phyloP scores from a whole-genome alignment of 257 asterid genomes.

The Vinca minor region DNA sequence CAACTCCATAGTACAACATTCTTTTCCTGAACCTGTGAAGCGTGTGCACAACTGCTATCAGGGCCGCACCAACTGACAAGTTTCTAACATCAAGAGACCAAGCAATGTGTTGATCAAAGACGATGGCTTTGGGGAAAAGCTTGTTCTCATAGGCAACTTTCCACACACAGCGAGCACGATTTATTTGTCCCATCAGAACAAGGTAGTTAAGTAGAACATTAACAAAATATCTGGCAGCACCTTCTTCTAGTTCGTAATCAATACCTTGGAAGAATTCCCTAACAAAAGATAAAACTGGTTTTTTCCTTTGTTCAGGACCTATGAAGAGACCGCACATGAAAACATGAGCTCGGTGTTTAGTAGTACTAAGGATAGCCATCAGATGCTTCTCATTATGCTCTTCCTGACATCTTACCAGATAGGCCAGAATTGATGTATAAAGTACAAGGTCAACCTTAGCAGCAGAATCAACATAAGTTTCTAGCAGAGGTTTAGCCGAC shows the following conservation, averaged over 20 bases:
- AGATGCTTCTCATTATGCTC: conserved; percentile 76
- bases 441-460: conserved; percentile 88
- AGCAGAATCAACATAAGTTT: conserved; percentile 63
- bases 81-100: conserved; percentile 98
- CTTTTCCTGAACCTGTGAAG: conserved; percentile 96
- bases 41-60: conserved; percentile 84
- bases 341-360: conserved; percentile 78
- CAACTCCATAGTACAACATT: conserved; percentile 89
- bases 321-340: conserved; percentile 90
- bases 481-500: conserved; percentile 89
- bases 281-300: conserved; percentile 76
- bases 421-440: conserved; percentile 85
- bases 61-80: conserved; percentile 93
- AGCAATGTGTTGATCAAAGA: conserved; percentile 93
- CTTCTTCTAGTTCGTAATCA: conserved; percentile 88
- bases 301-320: conserved; percentile 84
- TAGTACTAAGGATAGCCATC: conserved; percentile 86
- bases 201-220: conserved; percentile 92
- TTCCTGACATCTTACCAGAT: conserved; percentile 88
- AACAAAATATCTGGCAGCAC: conserved; percentile 82
- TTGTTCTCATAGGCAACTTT: conserved; percentile 93
- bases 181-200: conserved; percentile 94
- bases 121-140: conserved; percentile 94
- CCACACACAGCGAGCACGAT: conserved; percentile 99
- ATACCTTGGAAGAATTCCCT: conserved; percentile 82